A percentile compares a stretch with the other conserved stretches of the same genome.
Evolutionary conservation across 2,329 filamentous ascomycete species (phyloP).

Genomic region (Cryphonectria radicalis): DNA sequence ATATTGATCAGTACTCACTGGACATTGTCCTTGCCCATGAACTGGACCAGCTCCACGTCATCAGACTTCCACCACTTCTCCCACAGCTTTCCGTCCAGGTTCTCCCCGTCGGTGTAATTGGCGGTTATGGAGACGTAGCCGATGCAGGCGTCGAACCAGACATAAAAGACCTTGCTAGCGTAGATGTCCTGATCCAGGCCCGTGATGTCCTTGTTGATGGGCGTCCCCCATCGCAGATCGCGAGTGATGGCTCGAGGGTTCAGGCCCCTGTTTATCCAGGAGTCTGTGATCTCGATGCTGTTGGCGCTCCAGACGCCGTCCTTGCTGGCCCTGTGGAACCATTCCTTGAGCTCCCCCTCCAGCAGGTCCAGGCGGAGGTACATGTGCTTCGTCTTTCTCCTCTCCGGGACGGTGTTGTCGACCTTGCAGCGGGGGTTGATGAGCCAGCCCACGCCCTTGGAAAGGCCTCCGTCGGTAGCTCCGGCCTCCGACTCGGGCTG

Average conservation of each 20-base stretch:
- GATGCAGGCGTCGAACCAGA: slow-evolving; percentile 76
- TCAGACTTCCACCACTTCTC: slow-evolving; percentile 94
- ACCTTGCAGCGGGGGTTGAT: slow-evolving; percentile 86
- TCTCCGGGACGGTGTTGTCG: slow-evolving; percentile 79
- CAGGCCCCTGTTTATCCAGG: slow-evolving; percentile 82
- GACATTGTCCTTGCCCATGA: slow-evolving; percentile 91
- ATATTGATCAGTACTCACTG: slow-evolving; percentile 33
- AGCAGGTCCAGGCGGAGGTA: slow-evolving; percentile 87
- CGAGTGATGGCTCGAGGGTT: slow-evolving; percentile 87
- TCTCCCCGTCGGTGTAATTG: slow-evolving; percentile 70
- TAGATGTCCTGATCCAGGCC: slow-evolving; percentile 59
- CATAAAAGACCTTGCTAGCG: slow-evolving; percentile 78
- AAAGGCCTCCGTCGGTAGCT: slow-evolving; percentile 40
- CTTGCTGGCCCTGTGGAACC: slow-evolving; percentile 73
- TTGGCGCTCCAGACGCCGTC: slow-evolving; percentile 80
- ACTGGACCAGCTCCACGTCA: slow-evolving; percentile 87
- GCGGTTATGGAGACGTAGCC: slow-evolving; percentile 95
- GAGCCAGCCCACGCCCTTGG: slow-evolving; percentile 49
- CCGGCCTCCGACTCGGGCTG: slow-evolving; percentile 51
- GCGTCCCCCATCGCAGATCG: slow-evolving; percentile 87
- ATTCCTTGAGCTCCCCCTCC: slow-evolving; percentile 75
- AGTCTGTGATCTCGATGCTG: slow-evolving; percentile 74
- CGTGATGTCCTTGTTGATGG: slow-evolving; percentile 53
- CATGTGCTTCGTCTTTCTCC: slow-evolving; percentile 84
- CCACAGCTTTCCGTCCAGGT: slow-evolving; percentile 68